Base-by-base conservation (phyloP, 2,329 filamentous ascomycete genomes). In the Ophiocordyceps unilateralis region DNA sequence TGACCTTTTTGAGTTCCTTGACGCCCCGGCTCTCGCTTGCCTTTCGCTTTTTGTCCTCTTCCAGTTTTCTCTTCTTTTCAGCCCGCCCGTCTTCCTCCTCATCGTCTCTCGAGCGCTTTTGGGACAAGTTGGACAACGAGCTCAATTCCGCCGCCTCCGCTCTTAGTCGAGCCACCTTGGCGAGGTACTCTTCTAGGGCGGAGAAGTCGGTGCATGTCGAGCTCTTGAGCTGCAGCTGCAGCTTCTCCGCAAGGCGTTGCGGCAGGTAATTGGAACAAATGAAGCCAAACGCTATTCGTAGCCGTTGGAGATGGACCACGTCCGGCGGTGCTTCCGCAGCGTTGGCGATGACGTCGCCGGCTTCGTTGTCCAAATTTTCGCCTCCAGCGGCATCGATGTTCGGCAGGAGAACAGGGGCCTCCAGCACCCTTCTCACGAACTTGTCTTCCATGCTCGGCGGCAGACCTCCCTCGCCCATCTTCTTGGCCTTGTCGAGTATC, bases 41-140 rank as follows among this genome's bases (percentile, higher is more conserved):
- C 64, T 93, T 88, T 59, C 76, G 81, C 64, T 81, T 83, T 46
- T 94, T 88, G 46, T 94, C 88, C 47, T 94, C 89, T 41, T 94
- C 87, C 62, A 81, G 77, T 58, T 80, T 88, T 38, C 81, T 69
- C 65, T 82, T 88, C 74, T 91, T 94, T 58, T 88, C 83, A 3
- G 76, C 77, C 3, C 79, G 64, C 12, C 69, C 68, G 12, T 74
- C 71, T 30, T 75, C 73, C 21, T 76, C 74, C 26, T 85, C 80
- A 30, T 85, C 83, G 46, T 85, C 78, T 0, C 70, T 57, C 1
- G 61, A 61, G 15, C 80, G 71, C 58, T 88, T 89, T 19, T 78
- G 70, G 4, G 81, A 76, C 57, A 81, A 86, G 58, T 88, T 81
- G 2, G 68, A 71, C 9, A 78, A 62, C 2, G 78, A 78, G 43